Base-by-base conservation (phyloP, 768 basidiomycete genomes). In the Candolleomyces aberdarensis region DNA sequence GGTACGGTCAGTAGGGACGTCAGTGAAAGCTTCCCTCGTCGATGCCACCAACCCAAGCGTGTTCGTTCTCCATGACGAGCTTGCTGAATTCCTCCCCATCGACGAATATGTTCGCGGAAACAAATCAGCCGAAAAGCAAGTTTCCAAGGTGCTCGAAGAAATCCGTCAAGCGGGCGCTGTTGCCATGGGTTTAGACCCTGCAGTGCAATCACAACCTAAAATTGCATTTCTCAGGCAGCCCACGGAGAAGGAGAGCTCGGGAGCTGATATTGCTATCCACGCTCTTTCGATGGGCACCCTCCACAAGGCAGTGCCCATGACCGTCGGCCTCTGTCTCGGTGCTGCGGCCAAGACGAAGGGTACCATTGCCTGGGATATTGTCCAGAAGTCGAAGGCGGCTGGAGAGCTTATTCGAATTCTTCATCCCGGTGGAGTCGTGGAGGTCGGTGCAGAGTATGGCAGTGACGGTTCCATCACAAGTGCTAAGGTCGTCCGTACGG, bases 1-100 rank as follows among this genome's bases (percentile, higher is more conserved):
- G 32, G 65, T 82, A n/a, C 55, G 64, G 9, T 14, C 56, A 5
- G 59, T 47, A 49, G 54, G 46, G 48, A 22, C 17, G 29, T 26
- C 49, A 2, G 48, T 46, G 31, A 64, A 58, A 20, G 79, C 76
- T 0, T 88, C 87, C 11, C 77, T 87, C 9, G 80, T 91, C 13
- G 89, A 91, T 66, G 88, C 88, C 1, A 87, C 89, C 15, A 91
- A 91, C 69, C 89, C 89, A 0, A 87, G 85, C 6, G 82, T 92
- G 15, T 85, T 92, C 71, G 77, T 90, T 64, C 58, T 71, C 39
- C 71, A 76, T 4, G 61, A 70, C 0, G 81, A 84, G 44, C 75
- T 91, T 41, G 63, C 68, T 20, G 49, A 63, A 6, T 70, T 75
- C 46, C 58, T 59, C 26, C 70, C 75, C 20, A 66, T 82, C 46